phyloP scores from a whole-genome alignment of 176 grass and related monocot genomes.

The Triticum timopheevii region DNA sequence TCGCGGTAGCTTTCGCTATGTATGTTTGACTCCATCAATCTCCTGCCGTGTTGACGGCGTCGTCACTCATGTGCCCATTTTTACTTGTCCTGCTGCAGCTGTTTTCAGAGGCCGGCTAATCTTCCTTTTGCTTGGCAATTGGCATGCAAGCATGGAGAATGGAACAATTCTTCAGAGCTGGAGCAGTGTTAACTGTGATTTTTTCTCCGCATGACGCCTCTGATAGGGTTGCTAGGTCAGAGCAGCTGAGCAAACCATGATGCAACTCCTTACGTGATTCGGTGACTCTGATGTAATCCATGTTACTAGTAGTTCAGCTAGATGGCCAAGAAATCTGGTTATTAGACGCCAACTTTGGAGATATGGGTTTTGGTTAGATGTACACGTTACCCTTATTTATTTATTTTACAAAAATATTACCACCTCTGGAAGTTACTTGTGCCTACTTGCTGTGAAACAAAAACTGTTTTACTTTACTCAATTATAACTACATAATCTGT shows the following conservation, averaged over 20 bases:
- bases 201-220: background rate
- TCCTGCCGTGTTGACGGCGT: background rate
- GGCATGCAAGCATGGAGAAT: background rate
- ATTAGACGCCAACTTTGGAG: slow-evolving; percentile 16
- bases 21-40: slow-evolving; percentile 13
- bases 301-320: slow-evolving; percentile 11
- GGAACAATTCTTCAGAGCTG: slow-evolving; percentile 4
- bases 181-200: background rate
- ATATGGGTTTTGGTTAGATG: background rate
- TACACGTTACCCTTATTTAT: background rate
- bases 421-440: background rate
- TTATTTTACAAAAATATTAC: background rate
- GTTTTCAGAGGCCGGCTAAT: background rate
- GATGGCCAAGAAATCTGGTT: background rate
- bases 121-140: slow-evolving; percentile 1
- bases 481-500: background rate
- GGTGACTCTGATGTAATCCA: background rate
- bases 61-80: slow-evolving; percentile 6
- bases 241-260: slow-evolving; percentile 30
- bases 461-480: background rate
- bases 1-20: background rate
- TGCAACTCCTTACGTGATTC: slow-evolving; percentile 8
- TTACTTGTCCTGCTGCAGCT: background rate
- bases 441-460: background rate
- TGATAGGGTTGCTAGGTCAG: slow-evolving; percentile 34